Evolutionary conservation across 345 rosid species (phyloP).

Genomic region (Passiflora organensis): DNA sequence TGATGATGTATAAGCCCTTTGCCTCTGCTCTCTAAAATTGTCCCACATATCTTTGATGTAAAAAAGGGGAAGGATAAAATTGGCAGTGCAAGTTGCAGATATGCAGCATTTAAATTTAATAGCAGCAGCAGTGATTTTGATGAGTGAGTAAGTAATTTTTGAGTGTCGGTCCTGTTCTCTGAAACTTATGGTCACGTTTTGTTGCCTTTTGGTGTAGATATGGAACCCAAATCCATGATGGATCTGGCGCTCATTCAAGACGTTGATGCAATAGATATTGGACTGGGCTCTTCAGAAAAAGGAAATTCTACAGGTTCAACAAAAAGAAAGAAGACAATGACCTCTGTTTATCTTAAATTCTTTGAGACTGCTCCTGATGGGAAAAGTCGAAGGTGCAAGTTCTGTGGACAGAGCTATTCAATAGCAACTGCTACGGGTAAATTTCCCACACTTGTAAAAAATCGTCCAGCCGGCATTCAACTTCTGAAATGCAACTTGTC

Average conservation of each 20-base stretch:
- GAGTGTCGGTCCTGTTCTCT: too few relatives aligned
- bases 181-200: not conserved
- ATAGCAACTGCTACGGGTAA: constrained; percentile 93
- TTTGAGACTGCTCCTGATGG: constrained; percentile 82
- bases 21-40: too few relatives aligned
- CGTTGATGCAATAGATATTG: constrained; percentile 61
- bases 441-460: constrained; percentile 1
- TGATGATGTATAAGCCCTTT: too few relatives aligned
- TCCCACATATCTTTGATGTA: too few relatives aligned
- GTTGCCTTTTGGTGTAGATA: constrained; percentile 40
- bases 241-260: constrained; percentile 57
- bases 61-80: too few relatives aligned
- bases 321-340: constrained; percentile 94
- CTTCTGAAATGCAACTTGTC: too few relatives aligned
- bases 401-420: constrained; percentile 90
- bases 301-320: constrained; percentile 37
- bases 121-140: too few relatives aligned
- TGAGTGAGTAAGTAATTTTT: too few relatives aligned
- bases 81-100: too few relatives aligned
- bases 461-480: too few relatives aligned
- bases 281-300: constrained; percentile 70
- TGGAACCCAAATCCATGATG: constrained; percentile 75
- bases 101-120: not conserved
- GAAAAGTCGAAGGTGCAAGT: constrained; percentile 86
- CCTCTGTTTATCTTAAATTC: constrained; percentile 86